Evolutionary conservation across 2,329 filamentous ascomycete genomes (phyloP), one percentile per base, ranked within the genome.

Genomic region (Capronia epimyces): DNA sequence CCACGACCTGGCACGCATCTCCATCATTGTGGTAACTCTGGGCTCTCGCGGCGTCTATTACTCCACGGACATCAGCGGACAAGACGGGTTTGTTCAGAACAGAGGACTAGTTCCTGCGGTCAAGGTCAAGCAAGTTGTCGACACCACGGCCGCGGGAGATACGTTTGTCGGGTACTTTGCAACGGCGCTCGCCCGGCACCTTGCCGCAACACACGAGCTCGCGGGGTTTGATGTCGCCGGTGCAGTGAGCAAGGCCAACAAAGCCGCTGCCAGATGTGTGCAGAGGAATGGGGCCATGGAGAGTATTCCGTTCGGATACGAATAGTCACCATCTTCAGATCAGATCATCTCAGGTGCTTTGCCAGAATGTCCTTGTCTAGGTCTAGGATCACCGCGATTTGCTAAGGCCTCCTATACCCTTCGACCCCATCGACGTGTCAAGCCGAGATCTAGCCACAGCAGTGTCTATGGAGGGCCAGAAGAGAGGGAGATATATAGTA

Each of bases 71-170:
- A 78, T 74, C 16, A 69, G 66, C 25, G 25, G 25, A 6, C 25
- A 10, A 10, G 25, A 10, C 10, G 25, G 25, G 5, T 27, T 10
- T 10, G 25, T 10, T 27, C 29, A 32, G 13, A 32, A 37, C 2
- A 29, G 37, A 29, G 63, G 82, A 57, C 65, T 74, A 21, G 68
- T 89, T 1, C 71, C 74, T 3, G 88, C 87, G 0, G 76, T 80
- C 55, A 84, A 86, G 67, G 84, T 88, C 15, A 71, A 66, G 3
- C 70, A 78, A 50, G 91, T 97, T 1, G 81, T 96, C 3, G 91
- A 97, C 67, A 97, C 91, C 1, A 97, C 91, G 6, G 91, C 86
- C 1, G 93, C 93, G 3, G 91, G 91, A 0, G 91, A 97, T 67
- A 96, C 91, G 0, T 96, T 96, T 70, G 87, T 94, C 3, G 91